Percentiles rank a stretch among this genome's conserved stretches.
These are phyloP conservation scores for Mycoemilia scoparia DNA, from an alignment of 192 early-diverging fungal species.

Conservation along the genomic window DNA sequence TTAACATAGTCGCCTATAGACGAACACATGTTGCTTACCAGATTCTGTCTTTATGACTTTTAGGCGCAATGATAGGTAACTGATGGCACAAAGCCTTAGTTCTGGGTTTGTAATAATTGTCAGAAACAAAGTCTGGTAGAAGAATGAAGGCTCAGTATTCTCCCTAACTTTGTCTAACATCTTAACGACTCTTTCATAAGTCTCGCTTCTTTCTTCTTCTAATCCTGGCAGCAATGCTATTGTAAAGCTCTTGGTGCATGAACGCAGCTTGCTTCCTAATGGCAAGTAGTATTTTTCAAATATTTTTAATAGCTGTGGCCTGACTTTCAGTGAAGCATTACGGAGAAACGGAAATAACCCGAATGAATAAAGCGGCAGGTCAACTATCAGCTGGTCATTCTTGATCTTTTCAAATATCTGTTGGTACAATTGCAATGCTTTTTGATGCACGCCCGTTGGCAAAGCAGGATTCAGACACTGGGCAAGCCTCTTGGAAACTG, in stretches of 20 bases:
- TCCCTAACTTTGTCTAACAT: constrained; percentile 47
- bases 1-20: too few species aligned
- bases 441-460: constrained; percentile 89
- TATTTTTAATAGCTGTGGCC: constrained; percentile 65
- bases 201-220: constrained; percentile 80
- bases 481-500: constrained; percentile 77
- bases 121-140: constrained; percentile 71
- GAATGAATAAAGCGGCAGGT: constrained; percentile 69
- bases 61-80: constrained; percentile 60
- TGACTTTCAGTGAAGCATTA: constrained; percentile 60
- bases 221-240: constrained; percentile 65
- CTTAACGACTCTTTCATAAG: constrained; percentile 46
- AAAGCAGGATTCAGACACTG: constrained; percentile 90
- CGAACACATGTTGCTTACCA: too few species aligned
- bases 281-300: constrained; percentile 62
- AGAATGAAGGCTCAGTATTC: constrained; percentile 53
- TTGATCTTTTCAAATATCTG: constrained; percentile 54
- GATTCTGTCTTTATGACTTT: too few species aligned
- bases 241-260: constrained; percentile 59
- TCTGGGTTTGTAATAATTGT: constrained; percentile 48
- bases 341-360: constrained; percentile 85
- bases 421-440: constrained; percentile 72
- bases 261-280: constrained; percentile 45
- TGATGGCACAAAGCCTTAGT: constrained; percentile 50
- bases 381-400: constrained; percentile 52